These are phyloP conservation scores for Ottelia alismoides DNA, from an alignment of 106 monocot species.

Conservation along the genomic window DNA sequence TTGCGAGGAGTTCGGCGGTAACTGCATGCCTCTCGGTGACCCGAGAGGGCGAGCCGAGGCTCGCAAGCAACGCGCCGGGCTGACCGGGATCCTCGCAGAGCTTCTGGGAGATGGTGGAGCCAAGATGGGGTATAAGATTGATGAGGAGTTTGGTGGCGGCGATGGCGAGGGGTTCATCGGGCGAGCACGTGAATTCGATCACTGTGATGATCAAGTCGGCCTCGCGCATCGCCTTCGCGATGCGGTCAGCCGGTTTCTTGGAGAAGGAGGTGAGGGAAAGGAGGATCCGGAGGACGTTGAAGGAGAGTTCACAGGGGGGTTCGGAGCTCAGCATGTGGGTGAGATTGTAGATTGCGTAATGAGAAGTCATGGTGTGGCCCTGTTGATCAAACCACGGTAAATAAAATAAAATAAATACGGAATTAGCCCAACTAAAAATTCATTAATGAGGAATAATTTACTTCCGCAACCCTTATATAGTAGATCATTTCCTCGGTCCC, in stretches of 20 bases:
- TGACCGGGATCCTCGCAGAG: conserved; percentile 40
- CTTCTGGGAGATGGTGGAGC: conserved; percentile 39
- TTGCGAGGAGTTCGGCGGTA: conserved; percentile 30
- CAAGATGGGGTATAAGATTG: conserved; percentile 28
- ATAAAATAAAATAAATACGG: too few relatives aligned
- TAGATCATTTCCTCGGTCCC: too few relatives aligned
- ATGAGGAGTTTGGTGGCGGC: conserved; percentile 34
- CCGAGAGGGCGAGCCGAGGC: conserved; percentile 4
- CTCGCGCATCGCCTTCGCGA: conserved; percentile 32
- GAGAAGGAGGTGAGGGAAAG: conserved; percentile 16
- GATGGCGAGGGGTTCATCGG: conserved; percentile 22
- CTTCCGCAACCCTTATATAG: too few relatives aligned
- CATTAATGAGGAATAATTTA: too few relatives aligned
- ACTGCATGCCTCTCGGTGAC: conserved; percentile 33
- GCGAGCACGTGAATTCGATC: conserved; percentile 27
- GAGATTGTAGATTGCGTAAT: conserved; percentile 31
- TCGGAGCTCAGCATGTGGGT: conserved; percentile 27
- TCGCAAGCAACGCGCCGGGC: conserved; percentile 27
- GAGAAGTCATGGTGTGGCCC: conserved; percentile 39
- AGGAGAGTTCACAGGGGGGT: conserved; percentile 22
- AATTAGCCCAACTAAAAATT: too few relatives aligned
- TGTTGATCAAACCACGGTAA: too few relatives aligned
- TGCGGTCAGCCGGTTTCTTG: conserved; percentile 12
- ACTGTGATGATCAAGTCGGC: conserved; percentile 15
- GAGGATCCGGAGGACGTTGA: conserved; percentile 35